Conservation (phyloP, 371 early-diverging fungal genomes). For the Choanephora cucurbitarum region DNA sequence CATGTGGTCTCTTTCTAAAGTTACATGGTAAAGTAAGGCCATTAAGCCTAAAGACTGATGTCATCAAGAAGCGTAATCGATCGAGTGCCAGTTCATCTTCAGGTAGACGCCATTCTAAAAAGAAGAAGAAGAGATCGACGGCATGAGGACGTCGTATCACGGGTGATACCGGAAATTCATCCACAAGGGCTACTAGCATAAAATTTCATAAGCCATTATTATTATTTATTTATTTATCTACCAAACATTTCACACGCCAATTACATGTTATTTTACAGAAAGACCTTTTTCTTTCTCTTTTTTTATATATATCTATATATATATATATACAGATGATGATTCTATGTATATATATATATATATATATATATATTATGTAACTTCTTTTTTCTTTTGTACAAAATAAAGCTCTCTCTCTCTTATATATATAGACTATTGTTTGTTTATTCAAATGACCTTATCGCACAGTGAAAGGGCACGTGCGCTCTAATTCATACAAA, state of each 20-base stretch:
- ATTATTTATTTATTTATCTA: background rate
- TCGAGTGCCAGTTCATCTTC: background rate
- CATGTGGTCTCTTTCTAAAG: slow-evolving; percentile 37
- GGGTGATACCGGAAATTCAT: slow-evolving; percentile 1
- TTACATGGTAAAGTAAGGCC: slow-evolving; percentile 38
- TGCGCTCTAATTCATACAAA: background rate
- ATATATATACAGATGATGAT: background rate
- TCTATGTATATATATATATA: background rate
- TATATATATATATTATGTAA: background rate
- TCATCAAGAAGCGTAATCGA: slow-evolving; percentile 37
- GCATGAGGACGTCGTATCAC: slow-evolving; percentile 1
- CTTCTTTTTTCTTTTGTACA: background rate
- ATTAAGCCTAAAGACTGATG: slow-evolving; percentile 36
- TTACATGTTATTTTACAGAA: no score
- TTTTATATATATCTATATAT: slow-evolving; percentile 1
- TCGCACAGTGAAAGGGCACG: background rate
- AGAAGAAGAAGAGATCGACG: slow-evolving; percentile 1
- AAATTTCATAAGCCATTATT: background rate
- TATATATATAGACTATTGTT: no score
- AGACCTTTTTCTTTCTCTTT: no score
- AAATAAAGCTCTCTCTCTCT: background rate
- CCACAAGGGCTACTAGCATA: background rate
- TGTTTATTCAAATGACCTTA: slow-evolving; percentile 3
- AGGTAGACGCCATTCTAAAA: slow-evolving; percentile 3
- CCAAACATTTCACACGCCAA: no score